Conservation (phyloP, 192 early-diverging fungal genomes). For the Entrophospora sp. region DNA sequence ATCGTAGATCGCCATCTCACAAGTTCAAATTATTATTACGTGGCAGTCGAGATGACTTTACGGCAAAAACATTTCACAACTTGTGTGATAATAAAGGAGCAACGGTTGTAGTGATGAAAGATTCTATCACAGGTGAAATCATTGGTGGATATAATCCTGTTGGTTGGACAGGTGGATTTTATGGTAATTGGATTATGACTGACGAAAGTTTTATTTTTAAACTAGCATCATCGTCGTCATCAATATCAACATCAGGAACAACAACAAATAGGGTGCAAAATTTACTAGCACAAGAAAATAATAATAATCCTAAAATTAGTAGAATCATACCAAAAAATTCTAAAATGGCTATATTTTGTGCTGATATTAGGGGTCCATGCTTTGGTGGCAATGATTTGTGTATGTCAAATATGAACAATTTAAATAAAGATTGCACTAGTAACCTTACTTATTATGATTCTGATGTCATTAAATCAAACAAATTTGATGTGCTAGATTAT, state of each 20-base stretch:
- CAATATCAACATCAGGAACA: neutral
- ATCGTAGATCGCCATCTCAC: neutral
- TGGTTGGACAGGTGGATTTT: neutral
- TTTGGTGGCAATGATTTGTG: constrained; percentile 8
- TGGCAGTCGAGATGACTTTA: constrained; percentile 9
- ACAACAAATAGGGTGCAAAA: neutral
- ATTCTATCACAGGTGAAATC: neutral
- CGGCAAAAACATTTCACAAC: neutral
- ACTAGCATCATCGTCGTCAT: neutral
- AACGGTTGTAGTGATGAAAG: neutral
- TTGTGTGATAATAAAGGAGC: constrained; percentile 1
- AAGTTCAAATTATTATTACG: neutral
- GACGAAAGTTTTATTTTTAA: constrained; percentile 17
- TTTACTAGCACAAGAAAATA: neutral
- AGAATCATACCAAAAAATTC: neutral
- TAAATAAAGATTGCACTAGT: neutral
- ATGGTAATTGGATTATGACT: neutral
- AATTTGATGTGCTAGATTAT: constrained; percentile 8
- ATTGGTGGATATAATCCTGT: constrained; percentile 14
- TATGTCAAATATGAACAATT: constrained; percentile 6
- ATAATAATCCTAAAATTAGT: neutral
- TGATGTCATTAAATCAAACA: neutral
- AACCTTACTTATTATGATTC: neutral
- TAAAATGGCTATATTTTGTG: neutral
- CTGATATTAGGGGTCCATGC: neutral